Evolutionary conservation across 768 basidiomycete species (phyloP).

Genomic region (Xerocomellus chrysenteron): DNA sequence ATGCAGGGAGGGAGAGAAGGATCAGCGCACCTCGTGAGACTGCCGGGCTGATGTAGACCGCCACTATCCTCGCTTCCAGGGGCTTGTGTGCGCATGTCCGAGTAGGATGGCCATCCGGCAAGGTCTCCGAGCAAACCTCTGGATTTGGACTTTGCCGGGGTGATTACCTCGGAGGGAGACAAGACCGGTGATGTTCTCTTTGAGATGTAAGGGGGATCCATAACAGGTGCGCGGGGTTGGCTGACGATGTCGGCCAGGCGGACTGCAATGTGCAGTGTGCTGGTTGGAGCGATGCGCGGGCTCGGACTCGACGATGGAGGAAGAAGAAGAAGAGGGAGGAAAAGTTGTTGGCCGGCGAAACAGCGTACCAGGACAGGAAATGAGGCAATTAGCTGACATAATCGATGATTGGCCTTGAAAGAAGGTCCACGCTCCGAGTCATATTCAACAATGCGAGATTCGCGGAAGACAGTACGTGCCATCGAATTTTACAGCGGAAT

Average conservation of each 20-base stretch:
- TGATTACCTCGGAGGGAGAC: constrained; percentile 10
- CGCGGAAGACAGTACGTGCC: constrained; percentile 18
- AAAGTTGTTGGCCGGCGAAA: neutral
- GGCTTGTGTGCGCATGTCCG: constrained; percentile 12
- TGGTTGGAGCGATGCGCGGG: neutral
- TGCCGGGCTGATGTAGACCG: constrained; percentile 5
- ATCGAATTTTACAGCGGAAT: constrained; percentile 81
- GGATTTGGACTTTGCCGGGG: constrained; percentile 9
- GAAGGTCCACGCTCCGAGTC: too few relatives aligned
- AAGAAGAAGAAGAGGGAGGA: neutral
- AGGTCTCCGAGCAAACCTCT: constrained; percentile 14
- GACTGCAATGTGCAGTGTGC: neutral
- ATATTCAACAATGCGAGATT: neutral
- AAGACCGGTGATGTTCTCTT: neutral
- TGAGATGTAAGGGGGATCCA: constrained; percentile 9
- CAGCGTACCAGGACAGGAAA: constrained; percentile 4
- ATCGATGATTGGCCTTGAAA: constrained; percentile 9
- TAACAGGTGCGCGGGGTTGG: neutral
- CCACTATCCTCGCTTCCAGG: constrained; percentile 12
- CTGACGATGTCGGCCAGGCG: neutral
- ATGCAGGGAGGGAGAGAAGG: neutral
- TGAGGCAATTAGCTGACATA: constrained; percentile 26
- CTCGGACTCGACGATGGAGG: constrained; percentile 1
- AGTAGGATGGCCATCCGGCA: constrained; percentile 14
- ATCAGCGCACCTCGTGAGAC: constrained; percentile 16